Conservation (phyloP, 768 basidiomycete genomes). For the Albatrellus ellisii region DNA sequence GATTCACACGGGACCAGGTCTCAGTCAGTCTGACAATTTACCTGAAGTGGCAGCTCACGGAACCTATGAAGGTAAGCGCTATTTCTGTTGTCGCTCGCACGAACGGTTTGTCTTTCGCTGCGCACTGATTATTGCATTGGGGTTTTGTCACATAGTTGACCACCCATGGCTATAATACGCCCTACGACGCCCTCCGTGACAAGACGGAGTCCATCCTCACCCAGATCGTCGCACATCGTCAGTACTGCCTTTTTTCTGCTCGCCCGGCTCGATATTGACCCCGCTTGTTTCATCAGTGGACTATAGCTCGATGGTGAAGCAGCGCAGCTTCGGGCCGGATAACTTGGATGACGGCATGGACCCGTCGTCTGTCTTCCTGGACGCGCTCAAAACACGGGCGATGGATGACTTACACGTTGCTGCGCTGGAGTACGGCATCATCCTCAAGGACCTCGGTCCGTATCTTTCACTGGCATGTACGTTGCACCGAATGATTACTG, state of each 20-base stretch:
- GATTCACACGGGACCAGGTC: conserved; percentile 79
- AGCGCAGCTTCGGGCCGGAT: conserved; percentile 66
- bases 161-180: conserved; percentile 74
- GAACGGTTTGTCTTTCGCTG: neutral
- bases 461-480: too few species aligned
- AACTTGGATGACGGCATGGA: conserved; percentile 60
- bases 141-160: conserved; percentile 57
- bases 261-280: too few species aligned
- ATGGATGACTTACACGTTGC: conserved; percentile 82
- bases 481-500: neutral
- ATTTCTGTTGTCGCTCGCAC: neutral
- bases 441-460: conserved; percentile 66
- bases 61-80: conserved; percentile 31
- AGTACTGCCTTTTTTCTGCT: too few species aligned
- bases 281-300: too few species aligned
- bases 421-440: conserved; percentile 73
- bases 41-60: conserved; percentile 56
- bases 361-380: conserved; percentile 55
- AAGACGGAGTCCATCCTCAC: conserved; percentile 83
- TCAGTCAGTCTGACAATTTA: conserved; percentile 78
- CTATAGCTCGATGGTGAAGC: conserved; percentile 59
- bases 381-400: conserved; percentile 67
- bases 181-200: conserved; percentile 65
- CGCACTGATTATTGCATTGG: neutral
- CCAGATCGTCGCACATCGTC: conserved; percentile 72